A percentile compares a stretch with the other conserved stretches of the same genome.
Conservation (phyloP, 192 early-diverging fungal species). For the Backusella australiensis region DNA sequence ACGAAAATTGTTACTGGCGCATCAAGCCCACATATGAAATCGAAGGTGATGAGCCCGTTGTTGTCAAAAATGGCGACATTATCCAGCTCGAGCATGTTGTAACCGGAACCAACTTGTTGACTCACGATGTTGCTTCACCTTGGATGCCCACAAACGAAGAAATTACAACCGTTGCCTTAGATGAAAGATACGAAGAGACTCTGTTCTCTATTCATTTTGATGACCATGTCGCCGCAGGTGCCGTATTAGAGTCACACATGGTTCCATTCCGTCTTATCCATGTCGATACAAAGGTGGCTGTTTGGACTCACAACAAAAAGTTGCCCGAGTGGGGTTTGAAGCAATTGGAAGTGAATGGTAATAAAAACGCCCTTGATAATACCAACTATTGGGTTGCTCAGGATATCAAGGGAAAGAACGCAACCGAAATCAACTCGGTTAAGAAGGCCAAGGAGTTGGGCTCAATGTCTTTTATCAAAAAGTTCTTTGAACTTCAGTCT, state of each 20-base stretch:
- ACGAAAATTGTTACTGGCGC: constrained; percentile 67
- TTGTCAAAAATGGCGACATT: constrained; percentile 71
- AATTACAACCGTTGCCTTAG: constrained; percentile 60
- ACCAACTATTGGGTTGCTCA: constrained; percentile 75
- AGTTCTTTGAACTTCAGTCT: constrained; percentile 87
- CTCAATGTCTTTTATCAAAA: constrained; percentile 68
- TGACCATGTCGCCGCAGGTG: constrained; percentile 35
- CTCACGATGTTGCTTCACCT: constrained; percentile 65
- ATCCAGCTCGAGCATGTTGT: constrained; percentile 71
- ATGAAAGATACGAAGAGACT: constrained; percentile 53
- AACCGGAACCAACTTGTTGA: constrained; percentile 57
- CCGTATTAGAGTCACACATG: constrained; percentile 48
- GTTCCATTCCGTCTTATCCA: constrained; percentile 77
- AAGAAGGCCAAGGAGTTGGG: constrained; percentile 55
- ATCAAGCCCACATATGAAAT: constrained; percentile 32
- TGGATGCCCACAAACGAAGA: constrained; percentile 63
- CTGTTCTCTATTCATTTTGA: constrained; percentile 61
- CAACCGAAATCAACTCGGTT: constrained; percentile 40
- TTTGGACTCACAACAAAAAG: constrained; percentile 64
- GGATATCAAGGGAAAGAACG: constrained; percentile 65
- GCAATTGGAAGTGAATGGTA: constrained; percentile 92
- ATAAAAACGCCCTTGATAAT: constrained; percentile 75
- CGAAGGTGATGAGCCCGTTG: constrained; percentile 36
- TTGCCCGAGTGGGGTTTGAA: constrained; percentile 89
- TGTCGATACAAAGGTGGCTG: constrained; percentile 69